Evolutionary conservation across 2,329 filamentous ascomycete species (phyloP).

Genomic region (Purpureocillium lavendulum): DNA sequence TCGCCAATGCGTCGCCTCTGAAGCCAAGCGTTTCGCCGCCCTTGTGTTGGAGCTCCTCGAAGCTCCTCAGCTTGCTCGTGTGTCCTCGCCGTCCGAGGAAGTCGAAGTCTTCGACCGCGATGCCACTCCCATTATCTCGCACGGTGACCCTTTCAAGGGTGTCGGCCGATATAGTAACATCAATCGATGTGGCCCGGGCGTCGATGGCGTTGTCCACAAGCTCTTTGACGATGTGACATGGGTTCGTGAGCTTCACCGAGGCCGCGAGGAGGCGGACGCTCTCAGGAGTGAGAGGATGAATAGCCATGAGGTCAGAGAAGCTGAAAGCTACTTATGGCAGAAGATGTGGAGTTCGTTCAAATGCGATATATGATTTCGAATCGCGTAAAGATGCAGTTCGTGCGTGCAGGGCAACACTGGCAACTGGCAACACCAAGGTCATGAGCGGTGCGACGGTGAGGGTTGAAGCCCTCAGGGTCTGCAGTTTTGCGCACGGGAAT

Average conservation of each 20-base stretch:
- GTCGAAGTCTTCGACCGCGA: slow-evolving; percentile 52
- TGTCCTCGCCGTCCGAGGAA: slow-evolving; percentile 57
- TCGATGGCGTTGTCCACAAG: slow-evolving; percentile 72
- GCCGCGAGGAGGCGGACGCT: slow-evolving; percentile 52
- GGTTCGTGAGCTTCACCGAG: slow-evolving; percentile 49
- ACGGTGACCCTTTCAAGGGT: slow-evolving; percentile 63
- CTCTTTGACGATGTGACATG: slow-evolving; percentile 62
- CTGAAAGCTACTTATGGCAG: background rate
- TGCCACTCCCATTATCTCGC: slow-evolving; percentile 66
- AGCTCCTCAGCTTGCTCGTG: slow-evolving; percentile 64
- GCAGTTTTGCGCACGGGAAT: too few relatives aligned
- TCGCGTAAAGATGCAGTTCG: too few relatives aligned
- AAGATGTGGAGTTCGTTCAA: background rate
- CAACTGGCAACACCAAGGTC: too few relatives aligned
- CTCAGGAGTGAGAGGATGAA: slow-evolving; percentile 37
- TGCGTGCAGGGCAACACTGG: too few relatives aligned
- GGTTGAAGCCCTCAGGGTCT: too few relatives aligned
- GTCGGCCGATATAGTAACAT: slow-evolving; percentile 56
- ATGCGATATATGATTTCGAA: too few relatives aligned
- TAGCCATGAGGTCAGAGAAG: slow-evolving; percentile 30
- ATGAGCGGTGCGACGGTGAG: too few relatives aligned
- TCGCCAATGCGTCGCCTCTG: slow-evolving; percentile 65
- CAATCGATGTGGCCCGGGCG: slow-evolving; percentile 57
- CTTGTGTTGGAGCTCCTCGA: slow-evolving; percentile 50
- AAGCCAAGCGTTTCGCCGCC: slow-evolving; percentile 62